Evolutionary conservation across 805 yeast genomes (phyloP).

Genomic region (Phaffomyces antillensis): DNA sequence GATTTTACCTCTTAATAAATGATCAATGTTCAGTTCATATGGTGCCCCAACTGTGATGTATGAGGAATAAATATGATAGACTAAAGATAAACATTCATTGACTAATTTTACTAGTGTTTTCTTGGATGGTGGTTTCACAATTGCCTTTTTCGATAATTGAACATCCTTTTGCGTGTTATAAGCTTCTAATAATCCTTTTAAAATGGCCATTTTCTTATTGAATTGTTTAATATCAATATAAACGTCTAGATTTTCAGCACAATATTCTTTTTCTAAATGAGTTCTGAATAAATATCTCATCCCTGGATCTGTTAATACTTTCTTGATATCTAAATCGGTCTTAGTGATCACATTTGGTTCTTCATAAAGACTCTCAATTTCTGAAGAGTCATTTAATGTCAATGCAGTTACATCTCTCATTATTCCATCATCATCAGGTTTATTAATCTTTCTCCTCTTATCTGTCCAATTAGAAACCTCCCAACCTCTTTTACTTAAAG

Average conservation of each 20-base stretch:
- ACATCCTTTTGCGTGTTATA: constrained; percentile 12
- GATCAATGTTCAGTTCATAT: constrained; percentile 62
- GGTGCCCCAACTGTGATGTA: constrained; percentile 64
- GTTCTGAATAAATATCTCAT: constrained; percentile 56
- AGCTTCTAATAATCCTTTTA: constrained; percentile 34
- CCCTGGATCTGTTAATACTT: constrained; percentile 67
- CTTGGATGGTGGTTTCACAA: constrained; percentile 9
- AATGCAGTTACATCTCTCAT: constrained; percentile 8
- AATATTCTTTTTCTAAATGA: constrained; percentile 57
- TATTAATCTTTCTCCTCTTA: constrained; percentile 3
- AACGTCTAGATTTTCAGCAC: constrained; percentile 73
- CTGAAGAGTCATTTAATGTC: constrained; percentile 14
- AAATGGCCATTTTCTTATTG: constrained; percentile 35
- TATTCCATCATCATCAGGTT: constrained; percentile 16
- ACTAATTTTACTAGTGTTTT: constrained; percentile 34
- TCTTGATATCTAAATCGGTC: constrained; percentile 21
- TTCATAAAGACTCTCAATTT: constrained; percentile 10
- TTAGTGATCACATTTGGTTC: constrained; percentile 5
- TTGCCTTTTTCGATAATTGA: constrained; percentile 4
- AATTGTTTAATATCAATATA: constrained; percentile 53
- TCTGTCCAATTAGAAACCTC: constrained; percentile 30
- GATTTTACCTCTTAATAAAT: constrained; percentile 38
- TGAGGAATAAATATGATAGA: constrained; percentile 58
- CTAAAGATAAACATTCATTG: constrained; percentile 50
- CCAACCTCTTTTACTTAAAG: constrained; percentile 36